Percentiles rank a stretch among this genome's conserved stretches.
Conservation (phyloP, 2,329 filamentous ascomycete genomes). For the Drechslerella coelobrocha region DNA sequence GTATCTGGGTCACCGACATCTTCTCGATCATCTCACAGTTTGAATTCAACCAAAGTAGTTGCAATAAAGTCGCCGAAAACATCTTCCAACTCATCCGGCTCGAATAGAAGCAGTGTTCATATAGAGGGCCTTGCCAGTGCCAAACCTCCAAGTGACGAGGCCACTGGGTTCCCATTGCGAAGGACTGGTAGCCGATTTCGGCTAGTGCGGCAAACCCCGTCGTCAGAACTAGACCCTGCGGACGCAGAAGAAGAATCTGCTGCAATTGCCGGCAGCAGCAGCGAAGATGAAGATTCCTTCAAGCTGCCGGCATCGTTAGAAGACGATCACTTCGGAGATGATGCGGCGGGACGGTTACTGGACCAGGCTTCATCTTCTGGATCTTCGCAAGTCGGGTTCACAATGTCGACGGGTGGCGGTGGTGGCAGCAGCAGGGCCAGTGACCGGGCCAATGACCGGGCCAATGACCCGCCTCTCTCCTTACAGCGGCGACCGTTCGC, state of each 20-base stretch:
- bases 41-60: conserved; percentile 20
- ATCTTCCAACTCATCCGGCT: conserved; percentile 16
- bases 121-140: conserved; percentile 10
- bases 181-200: conserved; percentile 36
- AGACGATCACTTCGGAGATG: conserved; percentile 3
- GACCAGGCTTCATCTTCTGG: conserved; percentile 9
- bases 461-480: conserved; percentile 16
- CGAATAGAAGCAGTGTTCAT: conserved; percentile 18
- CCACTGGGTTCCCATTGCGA: conserved; percentile 11
- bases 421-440: no score
- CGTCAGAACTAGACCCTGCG: conserved; percentile 49
- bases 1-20: conserved; percentile 22
- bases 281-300: conserved; percentile 45
- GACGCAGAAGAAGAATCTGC: conserved; percentile 50
- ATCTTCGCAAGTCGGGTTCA: conserved; percentile 5
- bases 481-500: conserved; percentile 28
- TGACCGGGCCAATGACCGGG: conserved; percentile 3
- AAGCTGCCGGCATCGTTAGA: conserved; percentile 37
- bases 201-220: conserved; percentile 41
- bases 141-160: conserved; percentile 15
- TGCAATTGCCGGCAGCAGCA: conserved; percentile 43
- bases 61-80: conserved; percentile 29
- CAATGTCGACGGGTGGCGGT: neutral
- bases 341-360: conserved; percentile 1
- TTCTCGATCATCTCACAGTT: conserved; percentile 18